A percentile compares a stretch with the other conserved stretches of the same genome.
phyloP scores from a whole-genome alignment of 768 basidiomycete genomes.

The Gloeostereum incarnatum region DNA sequence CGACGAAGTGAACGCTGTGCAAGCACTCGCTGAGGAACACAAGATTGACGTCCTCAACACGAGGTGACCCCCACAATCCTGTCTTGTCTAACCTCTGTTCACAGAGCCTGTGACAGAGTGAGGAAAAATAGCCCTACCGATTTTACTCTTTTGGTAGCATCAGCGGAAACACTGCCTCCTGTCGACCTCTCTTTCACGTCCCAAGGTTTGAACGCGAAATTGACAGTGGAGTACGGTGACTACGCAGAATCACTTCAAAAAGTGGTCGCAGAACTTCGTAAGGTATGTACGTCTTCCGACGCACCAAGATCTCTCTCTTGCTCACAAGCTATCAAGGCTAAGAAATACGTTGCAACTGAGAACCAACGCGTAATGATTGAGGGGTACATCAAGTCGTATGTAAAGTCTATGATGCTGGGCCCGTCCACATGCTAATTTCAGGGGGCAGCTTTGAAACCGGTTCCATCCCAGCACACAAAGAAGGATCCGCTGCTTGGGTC shows the following conservation, averaged over 20 bases:
- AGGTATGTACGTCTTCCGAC: constrained; percentile 40
- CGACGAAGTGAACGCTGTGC: constrained; percentile 69
- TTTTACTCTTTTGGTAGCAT: constrained; percentile 72
- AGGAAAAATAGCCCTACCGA: constrained; percentile 53
- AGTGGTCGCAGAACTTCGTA: constrained; percentile 43
- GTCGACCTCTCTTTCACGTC: constrained; percentile 36
- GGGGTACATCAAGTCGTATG: constrained; percentile 71
- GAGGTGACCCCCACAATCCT: constrained; percentile 38
- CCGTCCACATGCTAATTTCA: constrained; percentile 1
- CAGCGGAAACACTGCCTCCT: constrained; percentile 34
- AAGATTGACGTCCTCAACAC: constrained; percentile 78
- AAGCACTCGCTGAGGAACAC: constrained; percentile 65
- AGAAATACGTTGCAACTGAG: constrained; percentile 64
- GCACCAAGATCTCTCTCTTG: background rate
- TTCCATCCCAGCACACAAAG: constrained; percentile 71
- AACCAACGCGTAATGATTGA: constrained; percentile 69
- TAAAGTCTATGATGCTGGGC: constrained; percentile 1
- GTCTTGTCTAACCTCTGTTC: background rate
- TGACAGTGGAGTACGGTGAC: constrained; percentile 72
- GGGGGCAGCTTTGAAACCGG: constrained; percentile 60
- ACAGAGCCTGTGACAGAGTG: constrained; percentile 33
- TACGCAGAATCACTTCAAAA: constrained; percentile 48
- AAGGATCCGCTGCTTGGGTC: constrained; percentile 75
- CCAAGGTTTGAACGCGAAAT: constrained; percentile 30
- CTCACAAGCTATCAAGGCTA: constrained; percentile 36